Percentiles rank a stretch among this genome's conserved stretches.
These are phyloP conservation scores for Dendrobium nobile DNA, from an alignment of 106 monocot species.

Conservation along the genomic window DNA sequence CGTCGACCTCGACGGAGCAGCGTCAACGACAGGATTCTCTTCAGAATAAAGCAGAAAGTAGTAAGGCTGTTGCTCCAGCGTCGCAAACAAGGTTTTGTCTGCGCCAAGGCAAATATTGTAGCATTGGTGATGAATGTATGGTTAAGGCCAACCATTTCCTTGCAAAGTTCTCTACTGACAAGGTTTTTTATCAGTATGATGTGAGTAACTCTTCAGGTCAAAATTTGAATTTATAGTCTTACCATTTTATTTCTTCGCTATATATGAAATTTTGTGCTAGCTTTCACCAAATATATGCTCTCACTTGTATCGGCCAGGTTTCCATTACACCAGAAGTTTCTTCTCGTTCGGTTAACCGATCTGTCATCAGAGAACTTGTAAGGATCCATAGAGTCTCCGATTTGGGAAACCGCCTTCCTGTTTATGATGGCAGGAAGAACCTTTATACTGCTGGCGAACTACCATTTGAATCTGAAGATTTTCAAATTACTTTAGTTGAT, in stretches of 20 bases:
- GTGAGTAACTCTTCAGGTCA: conserved; percentile 21
- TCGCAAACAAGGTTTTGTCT: conserved; percentile 58
- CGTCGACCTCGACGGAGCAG: conserved; percentile 24
- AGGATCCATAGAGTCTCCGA: conserved; percentile 38
- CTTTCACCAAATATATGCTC: neutral
- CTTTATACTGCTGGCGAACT: conserved; percentile 80
- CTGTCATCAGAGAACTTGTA: conserved; percentile 74
- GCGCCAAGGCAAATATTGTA: conserved; percentile 67
- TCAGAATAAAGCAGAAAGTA: conserved; percentile 24
- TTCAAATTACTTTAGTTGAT: conserved; percentile 59
- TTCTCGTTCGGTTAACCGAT: conserved; percentile 73
- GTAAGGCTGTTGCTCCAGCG: conserved; percentile 25
- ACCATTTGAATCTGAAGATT: conserved; percentile 64
- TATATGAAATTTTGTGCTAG: too few relatives aligned
- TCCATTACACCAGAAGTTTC: conserved; percentile 75
- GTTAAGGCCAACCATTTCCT: conserved; percentile 95
- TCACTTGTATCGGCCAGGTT: conserved; percentile 37
- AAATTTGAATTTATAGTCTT: neutral
- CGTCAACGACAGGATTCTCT: conserved; percentile 36
- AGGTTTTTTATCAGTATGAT: conserved; percentile 86
- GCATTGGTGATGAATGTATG: conserved; percentile 36
- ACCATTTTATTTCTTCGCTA: neutral
- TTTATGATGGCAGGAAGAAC: conserved; percentile 90
- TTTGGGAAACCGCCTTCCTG: conserved; percentile 79
- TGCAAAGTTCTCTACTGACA: conserved; percentile 57